A percentile compares a stretch with the other conserved stretches of the same genome.
These are phyloP conservation scores for Chaetomium sp. DNA, from an alignment of 2,329 filamentous ascomycete genomes.

Conservation along the genomic window DNA sequence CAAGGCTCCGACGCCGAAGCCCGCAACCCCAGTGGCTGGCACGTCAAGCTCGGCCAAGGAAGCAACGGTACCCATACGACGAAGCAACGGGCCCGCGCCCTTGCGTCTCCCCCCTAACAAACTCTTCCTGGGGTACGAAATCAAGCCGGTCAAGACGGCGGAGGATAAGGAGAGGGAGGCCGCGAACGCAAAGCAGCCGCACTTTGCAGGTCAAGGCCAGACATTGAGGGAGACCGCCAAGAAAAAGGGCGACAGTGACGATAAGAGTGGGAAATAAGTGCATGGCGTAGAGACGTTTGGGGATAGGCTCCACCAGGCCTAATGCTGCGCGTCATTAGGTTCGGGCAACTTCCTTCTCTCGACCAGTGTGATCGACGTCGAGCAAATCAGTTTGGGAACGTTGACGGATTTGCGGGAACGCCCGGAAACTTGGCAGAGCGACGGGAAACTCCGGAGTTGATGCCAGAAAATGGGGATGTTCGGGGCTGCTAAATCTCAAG, in stretches of 20 bases:
- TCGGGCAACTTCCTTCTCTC: too few species aligned
- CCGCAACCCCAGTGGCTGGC: constrained; percentile 70
- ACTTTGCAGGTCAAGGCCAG: constrained; percentile 83
- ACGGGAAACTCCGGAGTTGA: not conserved
- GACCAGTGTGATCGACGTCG: not conserved
- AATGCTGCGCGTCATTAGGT: not conserved
- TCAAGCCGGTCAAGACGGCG: constrained; percentile 83
- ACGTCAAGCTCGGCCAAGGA: constrained; percentile 47
- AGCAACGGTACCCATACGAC: constrained; percentile 44
- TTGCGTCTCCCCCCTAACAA: constrained; percentile 84
- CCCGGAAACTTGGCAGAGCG: not conserved
- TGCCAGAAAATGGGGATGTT: not conserved
- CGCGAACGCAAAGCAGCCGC: constrained; percentile 66
- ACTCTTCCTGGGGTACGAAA: constrained; percentile 93
- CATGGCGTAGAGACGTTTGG: constrained; percentile 17
- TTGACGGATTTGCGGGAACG: not conserved
- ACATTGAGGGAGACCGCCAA: constrained; percentile 71
- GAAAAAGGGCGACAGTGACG: constrained; percentile 63
- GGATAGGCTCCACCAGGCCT: not conserved
- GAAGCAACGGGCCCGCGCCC: constrained; percentile 80
- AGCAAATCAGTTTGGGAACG: not conserved
- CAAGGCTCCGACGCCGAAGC: constrained; percentile 72
- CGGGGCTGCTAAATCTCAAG: not conserved
- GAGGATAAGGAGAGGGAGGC: constrained; percentile 69
- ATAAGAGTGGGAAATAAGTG: constrained; percentile 27